Evolutionary conservation across 352 stramenopile species (phyloP).

Genomic region (Globisporangium spiculum): DNA sequence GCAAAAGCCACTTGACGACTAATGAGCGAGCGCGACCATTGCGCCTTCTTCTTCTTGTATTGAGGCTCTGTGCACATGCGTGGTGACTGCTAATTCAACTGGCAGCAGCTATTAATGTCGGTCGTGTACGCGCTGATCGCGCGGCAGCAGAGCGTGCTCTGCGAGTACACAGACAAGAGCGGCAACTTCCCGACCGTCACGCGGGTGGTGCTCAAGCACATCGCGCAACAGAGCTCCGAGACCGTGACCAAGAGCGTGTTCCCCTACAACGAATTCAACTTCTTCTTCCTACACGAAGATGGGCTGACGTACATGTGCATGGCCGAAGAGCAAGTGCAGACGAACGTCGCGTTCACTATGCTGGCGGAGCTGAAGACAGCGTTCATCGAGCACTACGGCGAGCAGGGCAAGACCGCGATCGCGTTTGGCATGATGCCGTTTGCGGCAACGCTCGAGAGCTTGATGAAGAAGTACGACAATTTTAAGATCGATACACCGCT

Average conservation of each 20-base stretch:
- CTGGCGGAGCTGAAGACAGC: slow-evolving; percentile 59
- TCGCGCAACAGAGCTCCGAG: slow-evolving; percentile 49
- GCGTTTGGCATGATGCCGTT: slow-evolving; percentile 74
- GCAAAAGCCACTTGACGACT: not conserved
- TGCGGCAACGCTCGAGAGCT: slow-evolving; percentile 43
- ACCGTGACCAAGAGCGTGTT: slow-evolving; percentile 53
- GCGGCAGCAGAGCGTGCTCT: slow-evolving; percentile 71
- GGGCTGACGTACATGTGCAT: slow-evolving; percentile 84
- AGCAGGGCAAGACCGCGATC: slow-evolving; percentile 61
- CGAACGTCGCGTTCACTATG: slow-evolving; percentile 73
- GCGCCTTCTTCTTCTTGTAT: not conserved
- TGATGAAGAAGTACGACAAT: slow-evolving; percentile 88
- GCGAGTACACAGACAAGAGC: slow-evolving; percentile 70
- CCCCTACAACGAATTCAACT: slow-evolving; percentile 77
- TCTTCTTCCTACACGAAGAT: slow-evolving; percentile 76
- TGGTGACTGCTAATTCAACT: slow-evolving; percentile 11
- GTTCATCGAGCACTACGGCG: slow-evolving; percentile 65
- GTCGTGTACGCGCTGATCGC: slow-evolving; percentile 75
- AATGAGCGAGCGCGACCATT: slow-evolving; percentile 9
- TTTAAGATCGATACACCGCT: slow-evolving; percentile 77
- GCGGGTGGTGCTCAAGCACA: slow-evolving; percentile 67
- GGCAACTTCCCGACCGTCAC: slow-evolving; percentile 79
- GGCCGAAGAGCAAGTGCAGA: slow-evolving; percentile 72
- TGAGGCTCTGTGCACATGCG: not conserved
- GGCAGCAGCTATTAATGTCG: slow-evolving; percentile 42